Conservation (phyloP, 2,329 filamentous ascomycete species). For the Akanthomyces dipterigenus region DNA sequence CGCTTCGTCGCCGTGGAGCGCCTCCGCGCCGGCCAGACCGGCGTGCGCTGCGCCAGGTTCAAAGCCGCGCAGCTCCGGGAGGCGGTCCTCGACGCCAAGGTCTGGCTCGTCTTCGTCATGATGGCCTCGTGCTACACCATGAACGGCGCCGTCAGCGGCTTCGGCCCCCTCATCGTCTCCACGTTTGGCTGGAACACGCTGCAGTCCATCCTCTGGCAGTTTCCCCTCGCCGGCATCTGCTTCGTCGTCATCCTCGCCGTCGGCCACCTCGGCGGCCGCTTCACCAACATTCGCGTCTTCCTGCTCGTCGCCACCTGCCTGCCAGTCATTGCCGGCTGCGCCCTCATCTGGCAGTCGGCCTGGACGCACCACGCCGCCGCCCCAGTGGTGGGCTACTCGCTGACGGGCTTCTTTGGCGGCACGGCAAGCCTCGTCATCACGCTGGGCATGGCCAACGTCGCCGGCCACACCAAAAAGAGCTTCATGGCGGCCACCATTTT, state of each 20-base stretch:
- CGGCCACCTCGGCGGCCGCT: conserved; percentile 54
- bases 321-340: conserved; percentile 67
- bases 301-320: conserved; percentile 61
- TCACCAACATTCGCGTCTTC: conserved; percentile 57
- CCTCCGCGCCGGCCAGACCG: conserved; percentile 55
- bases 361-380: conserved; percentile 59
- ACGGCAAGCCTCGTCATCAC: conserved; percentile 55
- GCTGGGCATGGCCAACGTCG: conserved; percentile 58
- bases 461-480: conserved; percentile 71
- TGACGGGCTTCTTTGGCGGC: conserved; percentile 67
- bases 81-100: conserved; percentile 50
- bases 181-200: conserved; percentile 62
- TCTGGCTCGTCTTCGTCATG: conserved; percentile 59
- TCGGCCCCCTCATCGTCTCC: conserved; percentile 64
- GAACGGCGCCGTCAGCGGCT: conserved; percentile 64
- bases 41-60: conserved; percentile 53
- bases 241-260: conserved; percentile 59
- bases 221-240: conserved; percentile 65
- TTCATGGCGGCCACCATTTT: conserved; percentile 70
- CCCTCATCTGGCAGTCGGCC: conserved; percentile 63
- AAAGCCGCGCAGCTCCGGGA: conserved; percentile 54
- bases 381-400: conserved; percentile 63
- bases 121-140: conserved; percentile 66
- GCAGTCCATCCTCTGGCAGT: conserved; percentile 65
- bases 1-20: conserved; percentile 58